Conservation (phyloP, 2,329 filamentous ascomycete genomes). For the Coleophoma cylindrospora region DNA sequence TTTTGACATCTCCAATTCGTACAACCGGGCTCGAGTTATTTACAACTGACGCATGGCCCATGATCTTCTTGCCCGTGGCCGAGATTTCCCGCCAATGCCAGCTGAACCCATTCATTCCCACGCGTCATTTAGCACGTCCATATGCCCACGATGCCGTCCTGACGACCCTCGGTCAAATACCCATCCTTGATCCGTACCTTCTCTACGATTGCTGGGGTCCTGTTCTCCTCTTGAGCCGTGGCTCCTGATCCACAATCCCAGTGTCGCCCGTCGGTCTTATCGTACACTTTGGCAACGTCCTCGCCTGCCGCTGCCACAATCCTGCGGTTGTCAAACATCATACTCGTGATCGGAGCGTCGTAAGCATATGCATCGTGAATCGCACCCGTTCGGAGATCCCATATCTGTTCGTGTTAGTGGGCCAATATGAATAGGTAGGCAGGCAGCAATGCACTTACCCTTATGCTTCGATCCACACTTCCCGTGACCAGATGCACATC, state of each 20-base stretch:
- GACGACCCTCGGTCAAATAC: slow-evolving; percentile 85
- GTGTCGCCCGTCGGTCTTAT: slow-evolving; percentile 91
- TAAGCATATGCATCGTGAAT: slow-evolving; percentile 97
- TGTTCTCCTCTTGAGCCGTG: slow-evolving; percentile 60
- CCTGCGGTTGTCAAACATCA: slow-evolving; percentile 92
- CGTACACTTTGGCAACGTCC: slow-evolving; percentile 94
- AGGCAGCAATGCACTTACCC: slow-evolving; percentile 56
- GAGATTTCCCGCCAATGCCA: no score
- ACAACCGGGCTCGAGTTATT: slow-evolving; percentile 6
- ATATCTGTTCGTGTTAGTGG: slow-evolving; percentile 61
- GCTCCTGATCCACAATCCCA: slow-evolving; percentile 94
- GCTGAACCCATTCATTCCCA: no score
- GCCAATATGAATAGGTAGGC: no score
- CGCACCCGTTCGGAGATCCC: slow-evolving; percentile 93
- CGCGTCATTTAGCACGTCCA: slow-evolving; percentile 64
- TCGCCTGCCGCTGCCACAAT: slow-evolving; percentile 90
- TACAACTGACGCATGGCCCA: slow-evolving; percentile 7
- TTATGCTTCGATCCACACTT: slow-evolving; percentile 85
- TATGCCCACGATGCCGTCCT: slow-evolving; percentile 81
- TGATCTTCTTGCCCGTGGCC: not conserved
- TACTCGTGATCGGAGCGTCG: slow-evolving; percentile 83
- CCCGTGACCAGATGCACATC: slow-evolving; percentile 93
- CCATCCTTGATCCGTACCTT: slow-evolving; percentile 88
- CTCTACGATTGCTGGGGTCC: slow-evolving; percentile 68
- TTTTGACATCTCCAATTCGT: slow-evolving; percentile 10